These are phyloP conservation scores for Alternaria postmessia DNA, from an alignment of 2,329 filamentous ascomycete genomes.

Conservation along the genomic window DNA sequence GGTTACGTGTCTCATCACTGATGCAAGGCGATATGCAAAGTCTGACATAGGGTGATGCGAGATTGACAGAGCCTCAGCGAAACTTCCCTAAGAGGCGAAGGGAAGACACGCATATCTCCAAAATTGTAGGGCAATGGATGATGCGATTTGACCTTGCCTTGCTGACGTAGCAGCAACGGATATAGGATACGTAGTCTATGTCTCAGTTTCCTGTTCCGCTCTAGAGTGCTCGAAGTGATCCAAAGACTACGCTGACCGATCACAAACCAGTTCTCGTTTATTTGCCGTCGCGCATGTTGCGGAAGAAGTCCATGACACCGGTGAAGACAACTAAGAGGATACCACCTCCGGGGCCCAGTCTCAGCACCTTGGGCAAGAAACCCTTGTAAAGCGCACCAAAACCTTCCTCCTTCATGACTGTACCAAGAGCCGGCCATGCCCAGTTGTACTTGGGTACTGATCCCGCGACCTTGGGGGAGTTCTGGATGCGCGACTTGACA, in stretches of 20 bases:
- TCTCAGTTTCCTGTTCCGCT: neutral
- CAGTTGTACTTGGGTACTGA: slow-evolving; percentile 95
- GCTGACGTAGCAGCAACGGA: neutral
- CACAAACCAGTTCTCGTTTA: neutral
- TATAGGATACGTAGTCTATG: slow-evolving; percentile 1
- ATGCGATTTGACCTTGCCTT: neutral
- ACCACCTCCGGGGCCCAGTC: slow-evolving; percentile 74
- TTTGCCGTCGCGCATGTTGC: slow-evolving; percentile 65
- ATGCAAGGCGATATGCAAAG: too few relatives aligned
- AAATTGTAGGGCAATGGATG: neutral
- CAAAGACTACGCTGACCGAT: neutral
- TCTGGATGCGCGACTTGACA: slow-evolving; percentile 98
- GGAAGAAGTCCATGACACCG: slow-evolving; percentile 93
- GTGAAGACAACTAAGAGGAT: slow-evolving; percentile 86
- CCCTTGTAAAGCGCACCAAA: slow-evolving; percentile 95
- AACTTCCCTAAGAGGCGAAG: too few relatives aligned
- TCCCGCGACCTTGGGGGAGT: slow-evolving; percentile 84
- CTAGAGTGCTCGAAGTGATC: neutral
- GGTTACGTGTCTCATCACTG: too few relatives aligned
- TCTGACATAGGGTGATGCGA: too few relatives aligned
- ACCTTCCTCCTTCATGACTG: slow-evolving; percentile 92
- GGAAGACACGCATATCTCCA: too few relatives aligned
- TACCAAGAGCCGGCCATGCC: slow-evolving; percentile 87
- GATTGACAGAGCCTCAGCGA: too few relatives aligned
- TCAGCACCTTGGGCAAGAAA: slow-evolving; percentile 92